These are phyloP conservation scores for Colletotrichum cuscutae DNA, from an alignment of 2,329 filamentous ascomycete species.

Conservation along the genomic window DNA sequence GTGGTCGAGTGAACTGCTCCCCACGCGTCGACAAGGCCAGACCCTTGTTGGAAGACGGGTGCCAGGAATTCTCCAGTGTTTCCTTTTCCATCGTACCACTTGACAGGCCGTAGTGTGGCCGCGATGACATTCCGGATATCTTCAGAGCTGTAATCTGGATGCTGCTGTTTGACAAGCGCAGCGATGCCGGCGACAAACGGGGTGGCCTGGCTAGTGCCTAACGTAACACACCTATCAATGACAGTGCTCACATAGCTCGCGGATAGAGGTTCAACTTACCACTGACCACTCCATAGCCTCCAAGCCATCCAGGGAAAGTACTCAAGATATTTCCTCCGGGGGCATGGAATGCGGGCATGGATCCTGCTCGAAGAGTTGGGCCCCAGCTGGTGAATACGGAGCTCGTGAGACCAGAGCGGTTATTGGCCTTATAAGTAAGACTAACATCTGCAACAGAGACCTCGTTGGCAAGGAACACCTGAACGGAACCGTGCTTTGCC, in stretches of 20 bases:
- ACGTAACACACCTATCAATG: neutral
- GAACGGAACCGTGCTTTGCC: neutral
- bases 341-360: slow-evolving; percentile 52
- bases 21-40: slow-evolving; percentile 49
- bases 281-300: slow-evolving; percentile 51
- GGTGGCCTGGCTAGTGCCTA: slow-evolving; percentile 58
- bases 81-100: slow-evolving; percentile 37
- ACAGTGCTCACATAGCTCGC: too few species aligned
- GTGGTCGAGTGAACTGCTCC: slow-evolving; percentile 47
- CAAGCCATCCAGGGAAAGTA: slow-evolving; percentile 41
- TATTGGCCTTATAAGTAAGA: slow-evolving; percentile 1
- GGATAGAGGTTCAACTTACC: neutral
- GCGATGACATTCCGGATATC: slow-evolving; percentile 38
- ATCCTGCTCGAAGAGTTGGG: slow-evolving; percentile 50
- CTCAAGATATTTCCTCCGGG: slow-evolving; percentile 55
- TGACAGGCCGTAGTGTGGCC: slow-evolving; percentile 37
- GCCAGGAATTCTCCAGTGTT: slow-evolving; percentile 16
- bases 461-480: neutral
- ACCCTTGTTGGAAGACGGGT: slow-evolving; percentile 51
- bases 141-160: slow-evolving; percentile 36
- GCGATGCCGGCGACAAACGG: slow-evolving; percentile 52
- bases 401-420: neutral
- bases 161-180: slow-evolving; percentile 39
- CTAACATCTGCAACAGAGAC: neutral
- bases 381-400: slow-evolving; percentile 50